Evolutionary conservation across 176 grass and related monocot genomes (phyloP).

Genomic region (Bolboschoenus planiculmis): DNA sequence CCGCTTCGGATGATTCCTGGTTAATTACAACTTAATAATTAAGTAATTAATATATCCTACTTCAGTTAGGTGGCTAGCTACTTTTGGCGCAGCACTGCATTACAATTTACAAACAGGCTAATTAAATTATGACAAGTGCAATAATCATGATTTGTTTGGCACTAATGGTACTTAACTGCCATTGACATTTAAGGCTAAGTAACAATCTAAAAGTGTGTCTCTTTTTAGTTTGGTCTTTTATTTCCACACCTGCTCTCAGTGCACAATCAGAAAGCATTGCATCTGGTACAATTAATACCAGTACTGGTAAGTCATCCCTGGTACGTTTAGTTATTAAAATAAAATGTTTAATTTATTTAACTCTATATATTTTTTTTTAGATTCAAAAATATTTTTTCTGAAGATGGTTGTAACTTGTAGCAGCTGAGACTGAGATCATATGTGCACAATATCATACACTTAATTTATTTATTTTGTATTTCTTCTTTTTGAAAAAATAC

Average conservation of each 20-base stretch:
- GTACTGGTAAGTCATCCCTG: not conserved
- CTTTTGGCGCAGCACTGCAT: not conserved
- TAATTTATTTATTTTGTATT: no score
- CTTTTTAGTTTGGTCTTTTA: not conserved
- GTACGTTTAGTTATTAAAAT: no score
- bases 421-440: no score
- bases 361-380: no score
- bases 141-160: not conserved
- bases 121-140: constrained; percentile 3
- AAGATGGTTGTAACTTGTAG: no score
- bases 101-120: not conserved
- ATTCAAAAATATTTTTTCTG: no score
- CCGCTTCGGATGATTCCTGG: not conserved
- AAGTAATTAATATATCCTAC: not conserved
- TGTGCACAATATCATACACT: no score
- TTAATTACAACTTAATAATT: not conserved
- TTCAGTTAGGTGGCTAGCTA: not conserved
- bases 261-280: not conserved
- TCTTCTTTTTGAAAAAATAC: no score
- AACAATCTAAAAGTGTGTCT: not conserved
- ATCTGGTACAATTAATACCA: not conserved
- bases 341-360: no score
- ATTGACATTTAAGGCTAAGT: not conserved
- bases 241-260: not conserved
- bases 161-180: not conserved